phyloP scores from a whole-genome alignment of 2,329 filamentous ascomycete species.

The Colletotrichum echinochloae region DNA sequence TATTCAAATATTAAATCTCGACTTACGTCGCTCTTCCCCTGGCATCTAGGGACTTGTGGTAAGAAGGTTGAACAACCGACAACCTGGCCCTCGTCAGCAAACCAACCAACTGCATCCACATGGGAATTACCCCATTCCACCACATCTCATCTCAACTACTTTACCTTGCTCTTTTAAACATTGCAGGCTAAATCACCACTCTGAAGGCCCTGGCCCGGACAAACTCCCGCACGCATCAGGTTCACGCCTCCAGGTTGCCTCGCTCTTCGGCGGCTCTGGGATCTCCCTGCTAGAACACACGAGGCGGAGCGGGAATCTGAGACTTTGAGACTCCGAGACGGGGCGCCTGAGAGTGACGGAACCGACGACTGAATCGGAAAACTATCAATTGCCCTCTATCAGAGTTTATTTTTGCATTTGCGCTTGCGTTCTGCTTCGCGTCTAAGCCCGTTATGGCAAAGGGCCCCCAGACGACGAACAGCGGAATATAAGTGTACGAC shows the following conservation, averaged over 20 bases:
- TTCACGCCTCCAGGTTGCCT: background rate
- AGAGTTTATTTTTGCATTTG: background rate
- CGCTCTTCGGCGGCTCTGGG: conserved; percentile 4
- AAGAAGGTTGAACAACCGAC: background rate
- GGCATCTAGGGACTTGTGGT: background rate
- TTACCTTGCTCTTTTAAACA: conserved; percentile 20
- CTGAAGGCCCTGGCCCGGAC: background rate
- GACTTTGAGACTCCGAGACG: too few species aligned
- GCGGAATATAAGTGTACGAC: conserved; percentile 31
- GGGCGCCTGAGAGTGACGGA: background rate
- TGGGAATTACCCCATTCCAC: conserved; percentile 7
- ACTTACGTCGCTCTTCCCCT: background rate
- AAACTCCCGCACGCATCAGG: background rate
- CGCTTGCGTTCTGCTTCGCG: background rate
- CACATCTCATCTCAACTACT: conserved; percentile 25
- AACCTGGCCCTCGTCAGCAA: background rate
- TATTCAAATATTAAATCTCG: background rate
- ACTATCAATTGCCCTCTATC: conserved; percentile 12
- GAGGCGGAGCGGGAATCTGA: background rate
- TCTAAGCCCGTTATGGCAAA: conserved; percentile 11
- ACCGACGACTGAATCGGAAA: conserved; percentile 15
- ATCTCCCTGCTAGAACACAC: conserved; percentile 15
- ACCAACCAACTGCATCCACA: background rate
- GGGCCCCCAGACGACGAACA: background rate
- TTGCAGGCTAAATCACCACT: background rate